Conservation (phyloP, 768 basidiomycete genomes). For the Mycena pura region DNA sequence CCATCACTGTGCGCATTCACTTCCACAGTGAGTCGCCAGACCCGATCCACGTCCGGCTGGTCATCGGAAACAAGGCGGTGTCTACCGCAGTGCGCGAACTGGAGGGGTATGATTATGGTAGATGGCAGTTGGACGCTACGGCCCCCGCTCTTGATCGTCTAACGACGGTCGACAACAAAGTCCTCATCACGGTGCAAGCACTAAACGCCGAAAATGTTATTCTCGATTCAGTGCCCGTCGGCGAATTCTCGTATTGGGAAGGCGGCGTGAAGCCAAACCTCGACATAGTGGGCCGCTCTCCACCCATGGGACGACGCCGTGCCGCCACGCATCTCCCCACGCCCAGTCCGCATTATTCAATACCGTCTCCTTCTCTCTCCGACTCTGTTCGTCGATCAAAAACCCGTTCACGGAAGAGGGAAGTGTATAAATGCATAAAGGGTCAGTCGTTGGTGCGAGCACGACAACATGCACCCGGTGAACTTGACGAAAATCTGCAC, state of each 20-base stretch:
- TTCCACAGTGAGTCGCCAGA: constrained; percentile 59
- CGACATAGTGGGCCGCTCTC: constrained; percentile 1
- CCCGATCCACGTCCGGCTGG: constrained; percentile 71
- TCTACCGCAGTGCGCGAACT: constrained; percentile 69
- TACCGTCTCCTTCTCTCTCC: constrained; percentile 29
- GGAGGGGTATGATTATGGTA: constrained; percentile 50
- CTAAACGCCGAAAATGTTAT: constrained; percentile 59
- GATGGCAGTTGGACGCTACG: constrained; percentile 71
- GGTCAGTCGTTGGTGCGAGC: constrained; percentile 51
- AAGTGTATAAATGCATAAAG: constrained; percentile 36
- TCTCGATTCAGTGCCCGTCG: constrained; percentile 73
- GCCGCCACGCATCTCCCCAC: constrained; percentile 23
- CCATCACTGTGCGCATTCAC: constrained; percentile 68
- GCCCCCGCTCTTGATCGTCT: constrained; percentile 61
- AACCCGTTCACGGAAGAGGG: constrained; percentile 15
- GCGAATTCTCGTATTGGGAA: constrained; percentile 71
- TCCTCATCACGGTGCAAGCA: constrained; percentile 67
- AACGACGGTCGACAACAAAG: constrained; percentile 44
- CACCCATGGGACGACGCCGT: constrained; percentile 17
- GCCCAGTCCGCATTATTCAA: constrained; percentile 16
- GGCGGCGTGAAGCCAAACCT: constrained; percentile 39
- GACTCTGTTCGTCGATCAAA: constrained; percentile 25
- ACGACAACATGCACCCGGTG: constrained; percentile 38
- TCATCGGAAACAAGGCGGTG: constrained; percentile 73
- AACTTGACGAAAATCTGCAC: constrained; percentile 47